Evolutionary conservation across 208 protist genomes (phyloP), one percentile per base, ranked within the genome.

Genomic region (Entamoeba histolytica): DNA sequence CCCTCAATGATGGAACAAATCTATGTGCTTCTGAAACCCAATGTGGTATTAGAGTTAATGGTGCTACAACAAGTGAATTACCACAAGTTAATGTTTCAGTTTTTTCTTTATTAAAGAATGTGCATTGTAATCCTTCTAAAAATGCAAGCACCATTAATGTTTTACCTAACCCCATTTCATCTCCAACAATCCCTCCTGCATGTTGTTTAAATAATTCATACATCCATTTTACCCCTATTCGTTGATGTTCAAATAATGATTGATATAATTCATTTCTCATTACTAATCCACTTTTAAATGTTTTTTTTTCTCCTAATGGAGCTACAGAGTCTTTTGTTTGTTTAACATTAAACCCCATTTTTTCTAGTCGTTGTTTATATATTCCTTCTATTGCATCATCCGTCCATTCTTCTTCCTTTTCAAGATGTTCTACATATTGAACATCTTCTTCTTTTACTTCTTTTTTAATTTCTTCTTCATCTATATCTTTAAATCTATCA

Each of bases 101-200:
- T 39, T 35, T 23, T 8, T 23, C n/a, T 49, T 23, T 39, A 17
- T 73, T 31, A 31, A 95, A 57, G 35, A 95, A 95, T 23, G 92
- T 50, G 17, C 78, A 49, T 3, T 95, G 78, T 49, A 78, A 35
- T 78, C 15, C 61, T 8, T 78, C 61, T 78, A 78, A 7, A 23
- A 93, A 61, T 28, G 93, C 23, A 44, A 93, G 35, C 0, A 57
- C 49, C 55, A 95, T 95, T 19, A 96, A 35, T 17, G 95, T 96
- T 35, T 96, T 96, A 28, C 95, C 95, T 5, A 96, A 51, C 55
- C 95, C 95, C 95, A 96, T 96, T 52, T 96, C 95, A 69, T 96
- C 95, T n/a, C 94, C 95, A 5, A 96, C 49, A 15, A 96, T 96
- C 39, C 95, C 95, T 95, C 69, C 55, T 4, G 57, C 17, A 19